Evolutionary conservation across 805 yeast species (phyloP), one percentile per base, ranked within the genome.

Genomic region (Kluyveromyces wickerhamii): DNA sequence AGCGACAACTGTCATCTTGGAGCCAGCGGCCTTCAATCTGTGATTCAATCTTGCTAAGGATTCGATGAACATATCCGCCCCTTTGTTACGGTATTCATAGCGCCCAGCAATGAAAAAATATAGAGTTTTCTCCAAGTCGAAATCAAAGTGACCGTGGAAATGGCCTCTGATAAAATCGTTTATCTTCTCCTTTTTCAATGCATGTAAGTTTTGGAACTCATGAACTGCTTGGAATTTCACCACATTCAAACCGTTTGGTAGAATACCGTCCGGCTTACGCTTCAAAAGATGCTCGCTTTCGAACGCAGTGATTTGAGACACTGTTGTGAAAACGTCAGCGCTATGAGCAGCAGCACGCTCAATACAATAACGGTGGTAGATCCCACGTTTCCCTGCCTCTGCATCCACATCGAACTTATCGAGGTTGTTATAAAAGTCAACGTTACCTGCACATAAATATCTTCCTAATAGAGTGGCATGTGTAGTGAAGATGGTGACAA

Each of bases 91-190:
- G 61, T 79, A 92, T 67, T 89, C 98, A 61, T 89, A 89, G 57
- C 98, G 76, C 36, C 98, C 98, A 13, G 97, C 94, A 59, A 86
- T 92, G 69, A 89, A 89, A 61, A 89, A 86, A 62, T 92, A 89
- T 42, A 89, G 66, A 5, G 98, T 92, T 54, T 92, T 85, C 41
- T 89, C 95, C 45, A 92, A 71, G 52, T 86, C 94, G 59, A 92
- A 92, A 62, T 92, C 95, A 56, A 85, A 80, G 58, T 87, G 87
- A 35, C 98, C 98, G 60, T 92, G 92, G 65, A 89, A 89, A 59
- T 89, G 98, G 43, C 98, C 98, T 49, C 94, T 77, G 42, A 92
- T 80, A 55, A 89, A 89, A 53, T 92, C 96, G 57, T 87, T 80
- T 57, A 89, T 88, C 58, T 85, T 86, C 36, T 78, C 95, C 68